A percentile compares a stretch with the other conserved stretches of the same genome.
phyloP scores from a whole-genome alignment of 2,329 filamentous ascomycete genomes.

The Rhinocladiella similis region DNA sequence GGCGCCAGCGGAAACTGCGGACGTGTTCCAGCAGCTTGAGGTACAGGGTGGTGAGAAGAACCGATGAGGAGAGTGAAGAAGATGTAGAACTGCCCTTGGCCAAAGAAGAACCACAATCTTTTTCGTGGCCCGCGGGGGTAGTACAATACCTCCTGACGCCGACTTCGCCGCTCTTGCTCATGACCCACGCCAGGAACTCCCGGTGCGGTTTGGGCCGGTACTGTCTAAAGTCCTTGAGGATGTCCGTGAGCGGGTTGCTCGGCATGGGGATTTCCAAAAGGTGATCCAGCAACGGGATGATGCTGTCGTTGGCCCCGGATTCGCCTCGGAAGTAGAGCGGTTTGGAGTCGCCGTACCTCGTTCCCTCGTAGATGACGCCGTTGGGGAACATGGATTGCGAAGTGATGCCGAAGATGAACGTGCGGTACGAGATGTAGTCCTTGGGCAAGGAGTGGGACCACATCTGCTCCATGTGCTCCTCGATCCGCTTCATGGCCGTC shows the following conservation, averaged over 20 bases:
- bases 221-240: conserved; percentile 82
- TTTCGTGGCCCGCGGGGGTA: neutral
- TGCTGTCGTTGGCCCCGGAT: conserved; percentile 90
- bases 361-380: conserved; percentile 85
- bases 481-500: conserved; percentile 66
- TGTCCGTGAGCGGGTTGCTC: conserved; percentile 80
- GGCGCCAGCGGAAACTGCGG: conserved; percentile 51
- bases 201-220: conserved; percentile 90
- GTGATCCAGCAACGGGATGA: conserved; percentile 88
- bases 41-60: conserved; percentile 42
- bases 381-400: conserved; percentile 91
- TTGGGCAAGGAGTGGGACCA: conserved; percentile 83
- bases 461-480: conserved; percentile 85
- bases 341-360: conserved; percentile 60
- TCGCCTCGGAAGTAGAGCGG: conserved; percentile 85
- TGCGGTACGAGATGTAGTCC: conserved; percentile 86
- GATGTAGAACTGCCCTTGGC: conserved; percentile 24
- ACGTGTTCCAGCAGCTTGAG: conserved; percentile 49
- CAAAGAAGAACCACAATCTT: conserved; percentile 8
- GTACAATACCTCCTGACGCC: conserved; percentile 38
- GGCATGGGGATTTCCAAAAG: conserved; percentile 86
- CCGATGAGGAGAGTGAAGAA: conserved; percentile 31
- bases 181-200: conserved; percentile 75
- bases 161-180: conserved; percentile 51
- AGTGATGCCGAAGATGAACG: conserved; percentile 96